Percentiles rank a stretch among this genome's conserved stretches.
Evolutionary conservation across 306 rosid species (phyloP).

Genomic region (Glycyrrhiza uralensis): DNA sequence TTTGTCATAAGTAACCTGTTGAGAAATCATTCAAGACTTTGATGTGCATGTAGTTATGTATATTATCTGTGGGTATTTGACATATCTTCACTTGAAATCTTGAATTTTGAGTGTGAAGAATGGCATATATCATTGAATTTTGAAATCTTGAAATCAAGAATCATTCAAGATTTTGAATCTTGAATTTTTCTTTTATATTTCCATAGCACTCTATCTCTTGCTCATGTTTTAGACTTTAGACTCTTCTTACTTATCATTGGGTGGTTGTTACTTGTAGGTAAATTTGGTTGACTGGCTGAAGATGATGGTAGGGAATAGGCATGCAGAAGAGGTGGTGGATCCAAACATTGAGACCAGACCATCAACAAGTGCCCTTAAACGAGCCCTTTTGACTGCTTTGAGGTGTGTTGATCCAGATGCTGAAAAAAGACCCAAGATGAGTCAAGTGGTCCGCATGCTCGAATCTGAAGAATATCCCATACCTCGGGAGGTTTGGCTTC

Average conservation of each 20-base stretch:
- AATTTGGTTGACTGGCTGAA: slow-evolving; percentile 95
- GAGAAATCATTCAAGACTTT: neutral
- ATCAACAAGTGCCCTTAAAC: slow-evolving; percentile 81
- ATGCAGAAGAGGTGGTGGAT: slow-evolving; percentile 86
- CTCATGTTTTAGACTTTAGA: neutral
- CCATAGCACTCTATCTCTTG: neutral
- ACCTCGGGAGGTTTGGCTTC: slow-evolving; percentile 72
- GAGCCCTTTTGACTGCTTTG: slow-evolving; percentile 84
- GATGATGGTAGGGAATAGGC: slow-evolving; percentile 91
- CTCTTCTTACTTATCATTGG: slow-evolving; percentile 8
- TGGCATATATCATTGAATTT: too few species aligned
- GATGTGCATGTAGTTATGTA: neutral
- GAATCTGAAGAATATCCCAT: slow-evolving; percentile 91
- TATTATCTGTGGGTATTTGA: neutral
- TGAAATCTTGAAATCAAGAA: too few species aligned
- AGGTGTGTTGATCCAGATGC: slow-evolving; percentile 92
- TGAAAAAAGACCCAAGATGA: slow-evolving; percentile 85
- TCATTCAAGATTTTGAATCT: too few species aligned
- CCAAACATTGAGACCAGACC: slow-evolving; percentile 85
- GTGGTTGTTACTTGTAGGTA: slow-evolving; percentile 63
- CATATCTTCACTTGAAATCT: slow-evolving; percentile 14
- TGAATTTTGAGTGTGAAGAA: neutral
- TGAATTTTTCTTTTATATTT: too few species aligned
- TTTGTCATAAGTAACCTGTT: slow-evolving; percentile 20
- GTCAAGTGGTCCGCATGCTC: slow-evolving; percentile 95